phyloP scores from a whole-genome alignment of 2,329 filamentous ascomycete genomes.

The Xylaria sp. region DNA sequence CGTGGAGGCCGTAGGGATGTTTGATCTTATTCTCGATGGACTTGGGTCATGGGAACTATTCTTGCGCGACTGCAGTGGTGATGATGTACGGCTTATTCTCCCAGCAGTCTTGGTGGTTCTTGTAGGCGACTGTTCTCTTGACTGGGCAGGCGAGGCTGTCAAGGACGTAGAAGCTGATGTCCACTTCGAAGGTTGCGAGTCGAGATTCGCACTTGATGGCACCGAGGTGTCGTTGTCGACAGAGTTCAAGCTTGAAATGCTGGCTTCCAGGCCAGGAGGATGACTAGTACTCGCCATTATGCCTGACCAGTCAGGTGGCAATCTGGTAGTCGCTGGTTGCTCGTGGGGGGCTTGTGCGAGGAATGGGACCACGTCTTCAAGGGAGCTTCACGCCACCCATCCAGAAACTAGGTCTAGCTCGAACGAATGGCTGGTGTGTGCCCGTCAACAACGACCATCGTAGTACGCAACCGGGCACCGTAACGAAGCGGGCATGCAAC shows the following conservation, averaged over 20 bases:
- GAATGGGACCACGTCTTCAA: slow-evolving; percentile 45
- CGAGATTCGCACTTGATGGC: slow-evolving; percentile 47
- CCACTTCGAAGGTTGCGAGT: slow-evolving; percentile 49
- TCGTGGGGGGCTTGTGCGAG: slow-evolving; percentile 39
- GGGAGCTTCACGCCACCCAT: slow-evolving; percentile 41
- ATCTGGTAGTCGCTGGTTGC: slow-evolving; percentile 31
- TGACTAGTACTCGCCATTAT: slow-evolving; percentile 44
- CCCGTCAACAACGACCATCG: slow-evolving; percentile 45
- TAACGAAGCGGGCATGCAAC: slow-evolving; percentile 41
- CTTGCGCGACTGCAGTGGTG: slow-evolving; percentile 66
- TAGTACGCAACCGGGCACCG: slow-evolving; percentile 40
- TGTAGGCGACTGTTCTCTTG: slow-evolving; percentile 47
- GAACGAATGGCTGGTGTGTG: slow-evolving; percentile 40
- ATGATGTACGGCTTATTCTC: slow-evolving; percentile 41
- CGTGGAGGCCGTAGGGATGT: slow-evolving; percentile 68
- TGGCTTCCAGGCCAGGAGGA: slow-evolving; percentile 47
- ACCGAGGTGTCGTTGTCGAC: slow-evolving; percentile 48
- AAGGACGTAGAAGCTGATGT: slow-evolving; percentile 48
- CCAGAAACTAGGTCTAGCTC: slow-evolving; percentile 43
- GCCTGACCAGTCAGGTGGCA: slow-evolving; percentile 35
- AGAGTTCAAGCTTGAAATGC: slow-evolving; percentile 48
- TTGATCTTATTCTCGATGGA: slow-evolving; percentile 64
- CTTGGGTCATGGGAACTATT: slow-evolving; percentile 72
- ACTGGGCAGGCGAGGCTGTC: slow-evolving; percentile 46
- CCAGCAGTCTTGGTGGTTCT: slow-evolving; percentile 38